phyloP scores from a whole-genome alignment of 345 rosid species.

The Salix viminalis region DNA sequence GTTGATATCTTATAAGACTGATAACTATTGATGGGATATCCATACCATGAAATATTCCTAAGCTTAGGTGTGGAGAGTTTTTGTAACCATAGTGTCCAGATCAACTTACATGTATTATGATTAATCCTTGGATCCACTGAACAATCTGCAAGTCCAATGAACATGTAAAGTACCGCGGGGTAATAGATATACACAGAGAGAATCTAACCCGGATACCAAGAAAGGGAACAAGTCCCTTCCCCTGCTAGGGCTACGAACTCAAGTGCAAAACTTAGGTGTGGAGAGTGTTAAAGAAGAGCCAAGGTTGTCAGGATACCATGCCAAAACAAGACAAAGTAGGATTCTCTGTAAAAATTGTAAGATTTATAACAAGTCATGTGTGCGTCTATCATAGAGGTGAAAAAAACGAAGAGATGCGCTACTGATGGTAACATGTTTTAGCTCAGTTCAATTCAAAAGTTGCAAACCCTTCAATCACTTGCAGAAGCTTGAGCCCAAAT shows the following conservation, averaged over 20 bases:
- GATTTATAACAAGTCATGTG: not conserved
- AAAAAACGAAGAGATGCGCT: not conserved
- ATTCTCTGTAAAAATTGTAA: not conserved
- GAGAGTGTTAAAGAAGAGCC: not conserved
- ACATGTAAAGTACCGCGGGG: too few species aligned
- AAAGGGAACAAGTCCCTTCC: too few species aligned
- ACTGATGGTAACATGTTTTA: not conserved
- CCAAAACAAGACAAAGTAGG: not conserved
- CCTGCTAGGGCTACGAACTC: too few species aligned
- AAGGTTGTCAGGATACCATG: not conserved
- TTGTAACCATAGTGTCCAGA: too few species aligned
- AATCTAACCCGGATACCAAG: too few species aligned
- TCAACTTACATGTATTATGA: too few species aligned
- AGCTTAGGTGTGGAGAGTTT: not conserved
- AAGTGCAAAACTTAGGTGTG: too few species aligned
- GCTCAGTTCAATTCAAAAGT: not conserved
- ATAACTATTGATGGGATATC: not conserved
- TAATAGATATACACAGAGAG: accelerated
- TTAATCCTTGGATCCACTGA: too few species aligned
- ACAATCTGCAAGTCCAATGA: too few species aligned
- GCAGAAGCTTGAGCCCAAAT: not conserved
- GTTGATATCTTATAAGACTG: not conserved
- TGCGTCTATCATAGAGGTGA: not conserved
- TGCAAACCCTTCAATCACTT: not conserved
- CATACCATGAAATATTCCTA: not conserved